These are phyloP conservation scores for Clathrus columnatus DNA, from an alignment of 768 basidiomycete species.

Conservation along the genomic window DNA sequence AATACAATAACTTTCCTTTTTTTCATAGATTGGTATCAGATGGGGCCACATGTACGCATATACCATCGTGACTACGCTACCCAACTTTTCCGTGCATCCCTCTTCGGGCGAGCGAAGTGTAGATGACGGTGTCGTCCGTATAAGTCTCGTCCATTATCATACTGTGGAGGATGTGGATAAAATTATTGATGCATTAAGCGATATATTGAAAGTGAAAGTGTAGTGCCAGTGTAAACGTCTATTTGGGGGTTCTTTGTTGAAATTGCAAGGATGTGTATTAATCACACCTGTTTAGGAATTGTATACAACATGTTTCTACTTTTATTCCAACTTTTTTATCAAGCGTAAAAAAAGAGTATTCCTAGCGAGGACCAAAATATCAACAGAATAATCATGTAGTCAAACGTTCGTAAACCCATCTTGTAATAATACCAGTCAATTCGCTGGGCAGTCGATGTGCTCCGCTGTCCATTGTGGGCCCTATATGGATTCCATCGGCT, in stretches of 20 bases:
- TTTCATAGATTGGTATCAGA: constrained; percentile 59
- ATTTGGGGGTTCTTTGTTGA: too few relatives aligned
- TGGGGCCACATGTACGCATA: constrained; percentile 77
- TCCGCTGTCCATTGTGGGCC: neutral
- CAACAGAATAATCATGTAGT: too few relatives aligned
- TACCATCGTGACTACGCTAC: constrained; percentile 46
- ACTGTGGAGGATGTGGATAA: constrained; percentile 59
- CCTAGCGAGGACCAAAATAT: too few relatives aligned
- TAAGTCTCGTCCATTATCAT: constrained; percentile 75
- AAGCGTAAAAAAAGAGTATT: too few relatives aligned
- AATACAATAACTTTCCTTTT: neutral
- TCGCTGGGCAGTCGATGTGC: neutral
- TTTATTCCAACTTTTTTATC: too few relatives aligned
- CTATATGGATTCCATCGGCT: neutral
- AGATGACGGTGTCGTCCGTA: constrained; percentile 61
- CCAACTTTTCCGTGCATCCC: constrained; percentile 30
- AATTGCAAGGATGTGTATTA: too few relatives aligned
- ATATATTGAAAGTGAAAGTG: neutral
- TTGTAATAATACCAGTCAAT: neutral
- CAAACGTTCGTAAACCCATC: constrained; percentile 3
- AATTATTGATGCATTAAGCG: constrained; percentile 34
- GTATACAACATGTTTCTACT: too few relatives aligned
- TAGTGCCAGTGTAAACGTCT: too few relatives aligned
- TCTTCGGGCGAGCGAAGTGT: constrained; percentile 24
- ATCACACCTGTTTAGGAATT: too few relatives aligned